Evolutionary conservation across 2,329 filamentous ascomycete genomes (phyloP).

Genomic region (Nemania serpens): DNA sequence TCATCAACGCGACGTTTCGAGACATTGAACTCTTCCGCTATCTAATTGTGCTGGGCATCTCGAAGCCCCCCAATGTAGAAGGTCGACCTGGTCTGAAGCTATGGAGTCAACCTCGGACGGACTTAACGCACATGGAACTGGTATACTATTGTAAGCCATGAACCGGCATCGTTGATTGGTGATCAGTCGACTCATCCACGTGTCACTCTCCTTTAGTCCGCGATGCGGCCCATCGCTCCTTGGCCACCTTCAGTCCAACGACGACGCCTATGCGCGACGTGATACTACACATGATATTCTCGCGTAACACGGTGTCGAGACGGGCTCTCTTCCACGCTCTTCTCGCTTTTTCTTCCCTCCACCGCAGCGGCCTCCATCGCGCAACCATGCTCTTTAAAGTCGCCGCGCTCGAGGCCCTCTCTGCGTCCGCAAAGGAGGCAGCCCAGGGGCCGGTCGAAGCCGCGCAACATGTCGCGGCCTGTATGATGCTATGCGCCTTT

Average conservation of each 20-base stretch:
- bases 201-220: conserved; percentile 23
- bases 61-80: background rate
- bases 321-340: conserved; percentile 33
- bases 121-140: conserved; percentile 19
- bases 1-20: conserved; percentile 33
- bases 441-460: conserved; percentile 26
- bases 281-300: conserved; percentile 36
- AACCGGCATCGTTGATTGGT: background rate
- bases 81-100: background rate
- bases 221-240: conserved; percentile 28
- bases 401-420: conserved; percentile 31
- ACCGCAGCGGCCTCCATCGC: conserved; percentile 30
- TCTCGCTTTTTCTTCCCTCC: conserved; percentile 37
- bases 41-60: conserved; percentile 2
- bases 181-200: background rate
- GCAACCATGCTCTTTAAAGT: conserved; percentile 37
- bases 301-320: conserved; percentile 27
- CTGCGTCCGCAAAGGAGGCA: conserved; percentile 29
- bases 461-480: conserved; percentile 38
- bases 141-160: conserved; percentile 28
- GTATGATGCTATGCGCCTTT: conserved; percentile 40
- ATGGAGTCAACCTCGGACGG: conserved; percentile 13
- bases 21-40: conserved; percentile 32
- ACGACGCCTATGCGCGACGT: conserved; percentile 29
- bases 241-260: conserved; percentile 29